Percentiles rank a stretch among this genome's conserved stretches.
phyloP scores from a whole-genome alignment of 2,329 filamentous ascomycete genomes.

The Sporothrix mexicana region DNA sequence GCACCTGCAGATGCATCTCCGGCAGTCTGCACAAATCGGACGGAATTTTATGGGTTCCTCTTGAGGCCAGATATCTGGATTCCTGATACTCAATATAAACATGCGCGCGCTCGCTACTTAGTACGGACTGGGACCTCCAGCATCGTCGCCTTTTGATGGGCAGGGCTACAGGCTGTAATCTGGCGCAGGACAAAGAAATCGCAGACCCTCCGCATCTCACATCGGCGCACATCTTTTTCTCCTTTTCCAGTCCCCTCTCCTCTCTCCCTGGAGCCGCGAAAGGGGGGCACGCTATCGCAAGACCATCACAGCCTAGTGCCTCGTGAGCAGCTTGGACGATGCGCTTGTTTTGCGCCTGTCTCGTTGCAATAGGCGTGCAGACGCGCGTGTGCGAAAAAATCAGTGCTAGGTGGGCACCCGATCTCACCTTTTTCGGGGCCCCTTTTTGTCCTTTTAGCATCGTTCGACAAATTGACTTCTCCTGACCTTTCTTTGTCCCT shows the following conservation, averaged over 20 bases:
- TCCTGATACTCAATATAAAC: not conserved
- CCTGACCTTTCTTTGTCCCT: slow-evolving; percentile 13
- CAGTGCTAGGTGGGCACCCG: not conserved
- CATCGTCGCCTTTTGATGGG: not conserved
- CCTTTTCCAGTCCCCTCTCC: not conserved
- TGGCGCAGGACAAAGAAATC: not conserved
- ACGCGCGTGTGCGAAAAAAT: not conserved
- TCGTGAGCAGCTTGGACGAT: not conserved
- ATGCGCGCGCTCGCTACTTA: not conserved
- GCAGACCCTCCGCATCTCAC: not conserved
- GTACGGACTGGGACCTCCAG: not conserved
- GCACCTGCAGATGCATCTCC: slow-evolving; percentile 9
- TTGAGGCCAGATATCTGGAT: not conserved
- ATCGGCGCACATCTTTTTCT: not conserved
- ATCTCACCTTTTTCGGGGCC: slow-evolving; percentile 1
- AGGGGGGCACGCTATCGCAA: slow-evolving; percentile 2
- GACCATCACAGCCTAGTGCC: slow-evolving; percentile 2
- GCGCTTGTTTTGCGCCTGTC: slow-evolving; percentile 26
- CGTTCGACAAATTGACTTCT: not conserved
- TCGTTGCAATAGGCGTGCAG: not conserved
- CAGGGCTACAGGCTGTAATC: not conserved
- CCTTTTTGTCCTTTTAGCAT: not conserved
- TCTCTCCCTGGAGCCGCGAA: slow-evolving; percentile 24
- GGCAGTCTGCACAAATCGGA: not conserved
- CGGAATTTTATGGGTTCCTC: not conserved